A percentile compares a stretch with the other conserved stretches of the same genome.
phyloP scores from a whole-genome alignment of 192 early-diverging fungal species.

The Backusella circina region DNA sequence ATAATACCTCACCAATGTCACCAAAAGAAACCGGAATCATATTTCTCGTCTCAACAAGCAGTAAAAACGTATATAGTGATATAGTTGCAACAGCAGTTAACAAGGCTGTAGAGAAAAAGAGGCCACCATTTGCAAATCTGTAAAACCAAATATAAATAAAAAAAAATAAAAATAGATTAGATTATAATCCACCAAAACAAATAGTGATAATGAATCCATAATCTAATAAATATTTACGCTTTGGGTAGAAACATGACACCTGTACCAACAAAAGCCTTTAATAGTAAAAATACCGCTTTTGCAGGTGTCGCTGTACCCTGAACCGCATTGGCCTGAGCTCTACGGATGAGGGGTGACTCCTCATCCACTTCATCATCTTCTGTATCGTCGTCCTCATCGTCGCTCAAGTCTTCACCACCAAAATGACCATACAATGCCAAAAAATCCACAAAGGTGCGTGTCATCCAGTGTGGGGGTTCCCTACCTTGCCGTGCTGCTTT shows the following conservation, averaged over 20 bases:
- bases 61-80: slow-evolving; percentile 60
- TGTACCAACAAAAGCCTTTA: slow-evolving; percentile 65
- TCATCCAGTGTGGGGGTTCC: slow-evolving; percentile 68
- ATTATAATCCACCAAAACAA: neutral
- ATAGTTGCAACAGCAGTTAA: slow-evolving; percentile 58
- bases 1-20: slow-evolving; percentile 63
- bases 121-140: slow-evolving; percentile 57
- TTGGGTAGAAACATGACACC: slow-evolving; percentile 39
- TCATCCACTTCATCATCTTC: slow-evolving; percentile 36
- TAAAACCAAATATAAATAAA: slow-evolving; percentile 41
- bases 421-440: slow-evolving; percentile 91
- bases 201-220: neutral
- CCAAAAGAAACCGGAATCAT: slow-evolving; percentile 62
- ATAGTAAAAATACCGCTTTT: slow-evolving; percentile 69
- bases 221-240: slow-evolving; percentile 3
- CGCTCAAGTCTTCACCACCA: slow-evolving; percentile 88
- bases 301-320: slow-evolving; percentile 53
- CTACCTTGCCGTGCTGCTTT: slow-evolving; percentile 64
- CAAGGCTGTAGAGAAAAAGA: slow-evolving; percentile 55
- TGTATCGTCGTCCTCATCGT: slow-evolving; percentile 49
- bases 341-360: slow-evolving; percentile 34
- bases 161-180: neutral
- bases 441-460: slow-evolving; percentile 93
- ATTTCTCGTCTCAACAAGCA: slow-evolving; percentile 60
- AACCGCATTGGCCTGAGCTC: slow-evolving; percentile 16